Evolutionary conservation across 768 basidiomycete species (phyloP).

Genomic region (Suillus alpinus): DNA sequence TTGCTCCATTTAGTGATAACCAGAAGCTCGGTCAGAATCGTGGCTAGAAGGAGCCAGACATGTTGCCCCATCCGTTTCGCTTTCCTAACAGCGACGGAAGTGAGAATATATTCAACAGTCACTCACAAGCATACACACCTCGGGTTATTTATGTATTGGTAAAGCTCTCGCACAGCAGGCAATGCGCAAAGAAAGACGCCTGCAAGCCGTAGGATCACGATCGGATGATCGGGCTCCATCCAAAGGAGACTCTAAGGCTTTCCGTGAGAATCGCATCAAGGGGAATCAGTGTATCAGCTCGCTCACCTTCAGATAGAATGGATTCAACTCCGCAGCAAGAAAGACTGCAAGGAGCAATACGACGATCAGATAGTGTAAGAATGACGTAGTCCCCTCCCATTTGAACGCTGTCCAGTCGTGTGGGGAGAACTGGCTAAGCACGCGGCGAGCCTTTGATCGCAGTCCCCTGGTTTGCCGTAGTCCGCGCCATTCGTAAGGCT

Average conservation of each 20-base stretch:
- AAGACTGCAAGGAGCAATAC: slow-evolving; percentile 75
- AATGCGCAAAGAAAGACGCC: slow-evolving; percentile 84
- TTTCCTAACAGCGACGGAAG: slow-evolving; percentile 43
- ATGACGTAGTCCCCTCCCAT: slow-evolving; percentile 79
- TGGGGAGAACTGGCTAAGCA: slow-evolving; percentile 81
- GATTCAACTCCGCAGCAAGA: slow-evolving; percentile 81
- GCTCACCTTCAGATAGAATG: slow-evolving; percentile 82
- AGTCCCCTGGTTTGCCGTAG: slow-evolving; percentile 74
- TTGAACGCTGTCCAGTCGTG: slow-evolving; percentile 87
- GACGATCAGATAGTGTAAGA: slow-evolving; percentile 72
- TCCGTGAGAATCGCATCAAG: slow-evolving; percentile 18
- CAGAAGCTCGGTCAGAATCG: slow-evolving; percentile 78
- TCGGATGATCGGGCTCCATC: slow-evolving; percentile 90
- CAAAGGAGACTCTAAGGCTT: slow-evolving; percentile 58
- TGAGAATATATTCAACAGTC: slow-evolving; percentile 2
- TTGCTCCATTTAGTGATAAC: slow-evolving; percentile 82
- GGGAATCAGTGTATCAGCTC: slow-evolving; percentile 5
- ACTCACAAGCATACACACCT: slow-evolving; percentile 45
- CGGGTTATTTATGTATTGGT: slow-evolving; percentile 80
- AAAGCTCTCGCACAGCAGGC: slow-evolving; percentile 81
- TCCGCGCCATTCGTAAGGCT: slow-evolving; percentile 88
- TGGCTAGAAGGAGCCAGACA: slow-evolving; percentile 82
- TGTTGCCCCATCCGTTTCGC: slow-evolving; percentile 91
- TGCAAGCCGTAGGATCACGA: slow-evolving; percentile 68
- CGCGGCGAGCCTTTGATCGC: slow-evolving; percentile 74